These are phyloP conservation scores for Microcyclosporella mali DNA, from an alignment of 2,329 filamentous ascomycete genomes.

Conservation along the genomic window DNA sequence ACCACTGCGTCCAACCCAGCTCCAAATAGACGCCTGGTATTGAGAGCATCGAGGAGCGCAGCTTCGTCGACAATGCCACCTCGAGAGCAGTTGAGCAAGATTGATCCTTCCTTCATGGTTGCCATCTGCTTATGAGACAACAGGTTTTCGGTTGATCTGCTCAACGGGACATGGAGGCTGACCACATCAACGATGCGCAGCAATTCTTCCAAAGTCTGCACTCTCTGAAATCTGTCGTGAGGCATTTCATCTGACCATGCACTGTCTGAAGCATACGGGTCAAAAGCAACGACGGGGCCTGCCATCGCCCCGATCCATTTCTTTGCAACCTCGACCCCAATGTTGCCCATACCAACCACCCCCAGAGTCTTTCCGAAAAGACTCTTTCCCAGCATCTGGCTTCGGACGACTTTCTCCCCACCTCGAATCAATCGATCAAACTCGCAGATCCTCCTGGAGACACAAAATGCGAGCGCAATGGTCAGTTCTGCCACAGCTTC, in stretches of 20 bases:
- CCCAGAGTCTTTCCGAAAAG: slow-evolving; percentile 32
- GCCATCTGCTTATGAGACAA: slow-evolving; percentile 26
- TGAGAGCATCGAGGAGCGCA: slow-evolving; percentile 25
- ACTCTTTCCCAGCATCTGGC: slow-evolving; percentile 26
- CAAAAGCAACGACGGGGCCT: slow-evolving; percentile 31
- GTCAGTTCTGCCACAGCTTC: slow-evolving; percentile 35
- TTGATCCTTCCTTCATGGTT: slow-evolving; percentile 27
- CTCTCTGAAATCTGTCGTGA: slow-evolving; percentile 23
- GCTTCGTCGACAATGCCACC: slow-evolving; percentile 32
- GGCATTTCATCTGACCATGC: slow-evolving; percentile 15
- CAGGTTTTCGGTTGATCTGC: slow-evolving; percentile 25
- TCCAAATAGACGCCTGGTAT: slow-evolving; percentile 25
- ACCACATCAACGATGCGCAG: slow-evolving; percentile 32
- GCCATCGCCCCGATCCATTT: slow-evolving; percentile 33
- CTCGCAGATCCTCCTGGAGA: slow-evolving; percentile 29
- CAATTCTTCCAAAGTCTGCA: slow-evolving; percentile 27
- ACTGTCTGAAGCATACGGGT: slow-evolving; percentile 28
- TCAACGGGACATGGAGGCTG: slow-evolving; percentile 32
- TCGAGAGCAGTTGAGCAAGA: slow-evolving; percentile 31
- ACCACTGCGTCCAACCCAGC: slow-evolving; percentile 30
- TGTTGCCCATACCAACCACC: slow-evolving; percentile 37
- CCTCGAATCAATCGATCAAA: slow-evolving; percentile 24
- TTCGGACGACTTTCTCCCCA: slow-evolving; percentile 23
- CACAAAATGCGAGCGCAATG: slow-evolving; percentile 28
- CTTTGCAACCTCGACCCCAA: slow-evolving; percentile 31